Base-by-base conservation (phyloP, 805 yeast species). In the Teunomyces cretensis region DNA sequence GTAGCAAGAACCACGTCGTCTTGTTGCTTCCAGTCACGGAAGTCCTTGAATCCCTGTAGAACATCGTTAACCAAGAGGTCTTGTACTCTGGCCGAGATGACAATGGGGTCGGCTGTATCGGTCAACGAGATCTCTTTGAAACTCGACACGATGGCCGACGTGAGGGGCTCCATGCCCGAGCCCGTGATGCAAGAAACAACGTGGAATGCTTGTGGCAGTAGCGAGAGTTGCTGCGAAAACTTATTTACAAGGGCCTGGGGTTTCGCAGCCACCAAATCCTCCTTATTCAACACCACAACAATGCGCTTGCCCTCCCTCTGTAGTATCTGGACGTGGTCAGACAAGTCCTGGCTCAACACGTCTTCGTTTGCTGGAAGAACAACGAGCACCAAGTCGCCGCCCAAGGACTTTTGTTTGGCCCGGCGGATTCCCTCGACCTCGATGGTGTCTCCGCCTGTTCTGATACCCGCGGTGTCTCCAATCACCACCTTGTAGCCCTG, bases 381-480 rank as follows among this genome's bases (percentile, higher is more conserved):
- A 0, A 83, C 79, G n/a, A 92, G 46, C 1, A 82, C 81, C 28
- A 89, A 53, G 60, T 94, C 94, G 26, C 95, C 80, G 7, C 67
- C 65, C 7, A 66, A 55, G 1, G 91, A 75, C 51, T 79, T 80
- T 16, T 62, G 62, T 45, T 79, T 81, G 0, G 98, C 96, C 41
- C 94, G 72, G 48, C 75, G 75, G 4, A 94, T 90, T 0, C 99
- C 99, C 60, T 89, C 86, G 8, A 63, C 62, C 55, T 89, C 97
- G 27, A 89, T 84, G 5, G 59, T 56, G 52, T 86, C 94, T 0
- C 67, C 66, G 1, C 65, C 59, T 9, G 72, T 62, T 47, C 98
- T 65, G 4, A 94, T 78, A 0, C 99, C 99, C 0, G 99, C 99
- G 0, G 98, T 91, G 61, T 94, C 99, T 2, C 95, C 88, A 16